Base-by-base conservation (phyloP, 768 basidiomycete genomes). In the Rubroboletus pulcherrimus region DNA sequence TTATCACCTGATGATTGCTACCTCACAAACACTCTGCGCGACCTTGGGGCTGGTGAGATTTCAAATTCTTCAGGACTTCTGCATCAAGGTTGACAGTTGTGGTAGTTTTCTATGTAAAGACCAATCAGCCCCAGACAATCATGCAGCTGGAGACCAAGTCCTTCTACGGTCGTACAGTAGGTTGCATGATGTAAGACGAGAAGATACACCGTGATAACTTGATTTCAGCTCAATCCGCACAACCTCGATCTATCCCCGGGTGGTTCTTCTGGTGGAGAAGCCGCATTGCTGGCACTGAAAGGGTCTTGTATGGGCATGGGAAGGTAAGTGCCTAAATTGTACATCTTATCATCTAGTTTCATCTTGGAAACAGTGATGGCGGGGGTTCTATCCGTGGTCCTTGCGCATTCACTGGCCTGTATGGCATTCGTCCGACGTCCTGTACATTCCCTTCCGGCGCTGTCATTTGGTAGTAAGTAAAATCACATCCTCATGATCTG, bases 191-290 rank as follows among this genome's bases (percentile, higher is more conserved):
- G 9, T n/a, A 0, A 1, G 3, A 1, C 9, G 3, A 17, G 7
- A 17, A 9, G 21, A 29, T 37, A 19, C 7, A 0, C 2, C 15
- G 30, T 17, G 11, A 14, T 59, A 7, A 55, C 34, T 19, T 33
- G n/a, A 21, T 45, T 46, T 40, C 68, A 80, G 43, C 61, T 71
- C 31, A 80, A 82, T 53, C 81, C 81, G 1, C 64, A 69, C 65
- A 80, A 81, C 57, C 66, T 73, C 2, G 46, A 66, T 11, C 63
- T 80, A 24, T 78, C 76, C 0, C 64, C 74, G 1, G 81, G 82
- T 12, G 82, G 82, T n/a, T 80, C 79, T 10, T 77, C 77, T 2
- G 81, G 81, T 7, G 81, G 81, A 33, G 81, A 81, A 63, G 71
- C 73, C 5, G 78, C 81, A 0, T 60, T 82, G 1, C 50, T 82